Conservation (phyloP, 1,284 basidiomycete genomes). For the Xerocomus minutiporus region DNA sequence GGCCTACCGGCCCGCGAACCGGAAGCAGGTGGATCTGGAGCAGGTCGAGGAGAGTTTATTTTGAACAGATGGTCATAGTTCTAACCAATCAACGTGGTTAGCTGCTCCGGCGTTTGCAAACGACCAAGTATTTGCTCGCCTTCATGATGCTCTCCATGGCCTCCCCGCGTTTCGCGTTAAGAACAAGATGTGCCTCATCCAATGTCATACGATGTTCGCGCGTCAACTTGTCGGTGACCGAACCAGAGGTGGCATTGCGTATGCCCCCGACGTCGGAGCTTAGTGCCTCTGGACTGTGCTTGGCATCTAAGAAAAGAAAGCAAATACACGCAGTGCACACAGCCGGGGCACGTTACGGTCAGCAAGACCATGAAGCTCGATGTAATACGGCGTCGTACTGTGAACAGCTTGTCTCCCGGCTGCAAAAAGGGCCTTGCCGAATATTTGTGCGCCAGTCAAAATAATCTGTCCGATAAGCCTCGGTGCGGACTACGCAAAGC, state of each 20-base stretch:
- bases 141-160: constrained; percentile 66
- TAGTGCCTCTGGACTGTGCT: constrained; percentile 61
- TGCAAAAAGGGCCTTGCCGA: constrained; percentile 89
- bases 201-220: constrained; percentile 89
- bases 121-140: constrained; percentile 42
- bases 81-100: constrained; percentile 40
- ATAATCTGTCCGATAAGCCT: constrained; percentile 80
- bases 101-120: background rate
- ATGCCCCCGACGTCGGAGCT: constrained; percentile 68
- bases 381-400: constrained; percentile 56
- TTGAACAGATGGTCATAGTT: constrained; percentile 93
- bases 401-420: constrained; percentile 90
- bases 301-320: constrained; percentile 60
- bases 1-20: constrained; percentile 34
- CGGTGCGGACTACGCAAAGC: constrained; percentile 58
- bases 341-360: background rate
- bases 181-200: constrained; percentile 92
- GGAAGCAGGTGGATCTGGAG: constrained; percentile 39
- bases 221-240: constrained; percentile 71
- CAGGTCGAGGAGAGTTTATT: constrained; percentile 71
- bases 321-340: background rate
- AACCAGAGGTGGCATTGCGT: constrained; percentile 68
- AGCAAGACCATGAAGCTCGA: constrained; percentile 3
- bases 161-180: constrained; percentile 84
- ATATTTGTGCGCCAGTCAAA: constrained; percentile 74